These are phyloP conservation scores for Pugionium dolabratum DNA, from an alignment of 345 rosid genomes.

Conservation along the genomic window DNA sequence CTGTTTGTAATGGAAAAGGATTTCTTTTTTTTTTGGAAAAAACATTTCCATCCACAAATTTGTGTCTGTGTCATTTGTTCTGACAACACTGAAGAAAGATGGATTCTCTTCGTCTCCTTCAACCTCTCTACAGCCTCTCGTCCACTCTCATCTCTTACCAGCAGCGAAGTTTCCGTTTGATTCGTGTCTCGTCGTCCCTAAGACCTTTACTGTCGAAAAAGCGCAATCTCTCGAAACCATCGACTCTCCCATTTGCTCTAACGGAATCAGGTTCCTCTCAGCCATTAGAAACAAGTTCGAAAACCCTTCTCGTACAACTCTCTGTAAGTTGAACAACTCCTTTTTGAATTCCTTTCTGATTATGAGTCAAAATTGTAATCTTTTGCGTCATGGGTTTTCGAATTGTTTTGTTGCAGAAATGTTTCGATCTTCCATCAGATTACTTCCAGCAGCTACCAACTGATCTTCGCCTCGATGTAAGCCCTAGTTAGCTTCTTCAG, in stretches of 20 bases:
- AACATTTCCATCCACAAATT: no score
- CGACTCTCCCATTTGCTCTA: constrained; percentile 50
- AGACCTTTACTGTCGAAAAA: constrained; percentile 33
- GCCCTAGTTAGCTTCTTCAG: constrained; percentile 11
- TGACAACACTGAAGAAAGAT: constrained; percentile 28
- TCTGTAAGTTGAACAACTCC: constrained; percentile 50
- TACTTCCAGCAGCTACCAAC: constrained; percentile 65
- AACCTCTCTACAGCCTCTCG: constrained; percentile 40
- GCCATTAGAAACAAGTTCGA: constrained; percentile 48
- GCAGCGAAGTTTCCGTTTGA: constrained; percentile 26
- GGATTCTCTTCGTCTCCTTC: constrained; percentile 49
- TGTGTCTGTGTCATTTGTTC: no score
- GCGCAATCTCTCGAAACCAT: constrained; percentile 40
- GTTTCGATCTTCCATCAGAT: constrained; percentile 83
- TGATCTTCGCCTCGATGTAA: constrained; percentile 88
- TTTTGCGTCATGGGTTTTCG: neutral
- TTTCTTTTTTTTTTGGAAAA: no score
- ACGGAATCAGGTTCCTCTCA: constrained; percentile 72
- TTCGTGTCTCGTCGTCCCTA: constrained; percentile 36
- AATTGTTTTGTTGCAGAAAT: constrained; percentile 53
- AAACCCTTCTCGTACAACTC: constrained; percentile 58
- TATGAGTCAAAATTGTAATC: neutral
- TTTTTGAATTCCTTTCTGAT: neutral
- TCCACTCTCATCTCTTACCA: constrained; percentile 40
- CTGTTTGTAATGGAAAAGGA: no score